These are phyloP conservation scores for Speleostelium caveatum DNA, from an alignment of 78 protist species.

Conservation along the genomic window DNA sequence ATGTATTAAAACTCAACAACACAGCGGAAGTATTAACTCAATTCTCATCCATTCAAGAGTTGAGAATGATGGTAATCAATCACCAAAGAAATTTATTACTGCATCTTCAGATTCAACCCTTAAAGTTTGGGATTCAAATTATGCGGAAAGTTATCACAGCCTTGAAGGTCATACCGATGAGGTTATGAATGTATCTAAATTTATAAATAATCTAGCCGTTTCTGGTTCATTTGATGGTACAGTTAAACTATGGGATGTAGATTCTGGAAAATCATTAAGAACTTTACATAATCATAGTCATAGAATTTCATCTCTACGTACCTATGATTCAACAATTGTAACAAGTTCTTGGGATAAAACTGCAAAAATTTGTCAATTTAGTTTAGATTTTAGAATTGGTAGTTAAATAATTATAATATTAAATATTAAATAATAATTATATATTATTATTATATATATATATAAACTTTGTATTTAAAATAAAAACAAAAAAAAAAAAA, in stretches of 20 bases:
- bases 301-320: constrained; percentile 45
- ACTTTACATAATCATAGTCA: constrained; percentile 62
- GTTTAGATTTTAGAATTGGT: constrained; percentile 64
- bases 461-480: no score
- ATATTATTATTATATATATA: no score
- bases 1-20: constrained; percentile 68
- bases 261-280: constrained; percentile 23
- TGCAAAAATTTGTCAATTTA: constrained; percentile 56
- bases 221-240: constrained; percentile 78
- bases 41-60: constrained; percentile 9
- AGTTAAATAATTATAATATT: background rate
- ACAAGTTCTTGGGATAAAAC: constrained; percentile 67
- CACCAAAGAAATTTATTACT: constrained; percentile 52
- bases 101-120: constrained; percentile 71
- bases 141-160: constrained; percentile 15
- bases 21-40: constrained; percentile 77
- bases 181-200: constrained; percentile 39
- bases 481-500: no score
- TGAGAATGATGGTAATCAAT: constrained; percentile 21
- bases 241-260: constrained; percentile 76
- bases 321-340: constrained; percentile 28
- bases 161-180: constrained; percentile 78
- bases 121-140: constrained; percentile 74
- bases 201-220: constrained; percentile 53
- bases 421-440: background rate